phyloP scores from a whole-genome alignment of 2,329 filamentous ascomycete genomes.

The Xylaria sp. region DNA sequence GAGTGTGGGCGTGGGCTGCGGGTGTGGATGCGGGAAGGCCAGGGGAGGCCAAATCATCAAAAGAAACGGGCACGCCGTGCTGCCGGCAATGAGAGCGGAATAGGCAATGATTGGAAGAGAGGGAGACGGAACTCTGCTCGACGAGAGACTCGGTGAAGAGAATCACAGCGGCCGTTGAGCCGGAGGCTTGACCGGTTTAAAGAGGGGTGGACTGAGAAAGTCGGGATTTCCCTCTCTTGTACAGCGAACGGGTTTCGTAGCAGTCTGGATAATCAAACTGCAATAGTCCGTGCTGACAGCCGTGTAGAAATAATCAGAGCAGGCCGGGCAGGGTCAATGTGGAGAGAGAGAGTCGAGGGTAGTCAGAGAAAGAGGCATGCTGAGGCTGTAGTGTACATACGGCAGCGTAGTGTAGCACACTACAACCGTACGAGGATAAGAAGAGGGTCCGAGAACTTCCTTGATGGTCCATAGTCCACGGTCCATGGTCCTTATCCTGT shows the following conservation, averaged over 20 bases:
- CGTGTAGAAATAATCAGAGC: constrained; percentile 29
- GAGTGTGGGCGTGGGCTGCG: constrained; percentile 29
- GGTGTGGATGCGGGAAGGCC: constrained; percentile 40
- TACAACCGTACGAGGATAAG: constrained; percentile 29
- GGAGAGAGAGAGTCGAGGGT: constrained; percentile 28
- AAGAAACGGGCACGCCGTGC: constrained; percentile 41
- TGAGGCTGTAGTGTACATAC: constrained; percentile 27
- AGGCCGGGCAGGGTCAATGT: constrained; percentile 23
- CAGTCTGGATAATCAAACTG: constrained; percentile 40
- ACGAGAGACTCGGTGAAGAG: constrained; percentile 49
- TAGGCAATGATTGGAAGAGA: constrained; percentile 47
- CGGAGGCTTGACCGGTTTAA: constrained; percentile 49
- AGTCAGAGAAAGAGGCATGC: constrained; percentile 28
- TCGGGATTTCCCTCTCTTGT: constrained; percentile 39
- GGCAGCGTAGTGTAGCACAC: constrained; percentile 16
- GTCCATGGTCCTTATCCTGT: constrained; percentile 25
- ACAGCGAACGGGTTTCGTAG: constrained; percentile 39
- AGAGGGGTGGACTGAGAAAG: constrained; percentile 44
- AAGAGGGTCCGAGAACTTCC: constrained; percentile 37
- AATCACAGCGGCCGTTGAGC: constrained; percentile 45
- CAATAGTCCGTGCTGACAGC: constrained; percentile 37
- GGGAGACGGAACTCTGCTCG: constrained; percentile 38
- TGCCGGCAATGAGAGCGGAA: constrained; percentile 42
- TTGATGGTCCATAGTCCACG: constrained; percentile 21
- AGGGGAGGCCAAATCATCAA: constrained; percentile 39